Base-by-base conservation (phyloP, 2,329 filamentous ascomycete genomes). In the Alternaria triticimaculans region DNA sequence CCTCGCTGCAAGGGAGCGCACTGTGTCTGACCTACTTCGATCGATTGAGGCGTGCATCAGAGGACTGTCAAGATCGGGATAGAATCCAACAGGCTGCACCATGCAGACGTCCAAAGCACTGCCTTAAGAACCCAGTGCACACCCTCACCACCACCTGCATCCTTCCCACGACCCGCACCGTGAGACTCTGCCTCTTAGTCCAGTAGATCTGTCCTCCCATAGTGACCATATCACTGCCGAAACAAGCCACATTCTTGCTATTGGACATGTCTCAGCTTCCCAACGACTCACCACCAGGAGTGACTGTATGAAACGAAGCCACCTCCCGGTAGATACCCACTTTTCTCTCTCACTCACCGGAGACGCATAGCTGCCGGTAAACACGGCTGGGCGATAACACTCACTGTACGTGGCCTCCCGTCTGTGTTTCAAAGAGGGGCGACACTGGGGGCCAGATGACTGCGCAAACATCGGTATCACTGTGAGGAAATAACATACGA, bases 341-440 rank as follows among this genome's bases (percentile, higher is more conserved):
- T 41, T 18, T 41, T 41, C 37, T 18, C 37, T 7, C 6, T 20
- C 28, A 4, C 51, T 66, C 56, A 68, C 66, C 66, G 66, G 66
- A 61, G 8, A 7, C 21, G 43, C 28, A 46, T 51, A 41, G 41
- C 30, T 56, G 41, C 58, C 59, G 49, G 44, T 55, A 48, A 48
- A 23, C 49, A 26, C 46, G n/a, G 6, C 50, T n/a, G 14, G 30
- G 28, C 48, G 46, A 23, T 60, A 44, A 33, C 33, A 60, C 45
- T 26, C 53, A 25, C 23, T 30, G 51, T 53, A 62, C 60, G 48
- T 41, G 51, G 50, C 62, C 18, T 48, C 41, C 53, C 58, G 33
- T 53, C 51, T 48, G 49, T 23, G 45, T 48, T 45, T 46, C 21
- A 41, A 60, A 21, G 21, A 48, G 41, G 28, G 49, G 28, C 21